phyloP scores from a whole-genome alignment of 805 yeast species.

The Teunomyces funiuensis region DNA sequence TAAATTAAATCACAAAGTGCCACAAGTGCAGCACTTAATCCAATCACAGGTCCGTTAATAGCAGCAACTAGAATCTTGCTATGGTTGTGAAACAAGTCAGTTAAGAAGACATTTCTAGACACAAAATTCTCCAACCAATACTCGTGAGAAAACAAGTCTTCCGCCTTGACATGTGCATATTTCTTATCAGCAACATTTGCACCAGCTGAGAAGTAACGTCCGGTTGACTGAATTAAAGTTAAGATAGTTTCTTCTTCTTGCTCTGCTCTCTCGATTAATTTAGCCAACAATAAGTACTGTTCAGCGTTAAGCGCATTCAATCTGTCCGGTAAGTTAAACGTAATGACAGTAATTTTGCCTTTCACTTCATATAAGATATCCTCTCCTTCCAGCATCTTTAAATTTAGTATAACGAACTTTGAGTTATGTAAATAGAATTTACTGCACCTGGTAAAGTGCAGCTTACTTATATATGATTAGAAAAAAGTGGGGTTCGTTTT shows the following conservation, averaged over 20 bases:
- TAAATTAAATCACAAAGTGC: slow-evolving; percentile 77
- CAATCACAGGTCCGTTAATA: slow-evolving; percentile 85
- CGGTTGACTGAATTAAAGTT: slow-evolving; percentile 69
- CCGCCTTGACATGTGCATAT: slow-evolving; percentile 26
- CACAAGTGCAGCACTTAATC: slow-evolving; percentile 71
- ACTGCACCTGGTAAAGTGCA: background rate
- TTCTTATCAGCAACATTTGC: slow-evolving; percentile 61
- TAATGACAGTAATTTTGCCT: slow-evolving; percentile 59
- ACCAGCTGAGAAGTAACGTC: slow-evolving; percentile 80
- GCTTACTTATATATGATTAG: background rate
- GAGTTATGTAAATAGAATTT: background rate
- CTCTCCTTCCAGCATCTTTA: slow-evolving; percentile 15
- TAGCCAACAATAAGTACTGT: slow-evolving; percentile 62
- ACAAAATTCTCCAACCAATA: slow-evolving; percentile 59
- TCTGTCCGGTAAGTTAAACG: slow-evolving; percentile 58
- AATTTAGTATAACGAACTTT: background rate
- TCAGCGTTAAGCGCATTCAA: slow-evolving; percentile 67
- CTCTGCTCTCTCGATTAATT: slow-evolving; percentile 61
- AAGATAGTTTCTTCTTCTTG: slow-evolving; percentile 56
- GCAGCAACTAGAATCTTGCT: slow-evolving; percentile 69
- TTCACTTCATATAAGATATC: slow-evolving; percentile 42
- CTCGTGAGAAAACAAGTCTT: slow-evolving; percentile 34
- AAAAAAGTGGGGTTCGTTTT: background rate
- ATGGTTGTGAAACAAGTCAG: slow-evolving; percentile 69
- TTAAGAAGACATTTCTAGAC: slow-evolving; percentile 69